Conservation (phyloP, 176 grass and related monocot species). For the Urochloa ruziziensis region DNA sequence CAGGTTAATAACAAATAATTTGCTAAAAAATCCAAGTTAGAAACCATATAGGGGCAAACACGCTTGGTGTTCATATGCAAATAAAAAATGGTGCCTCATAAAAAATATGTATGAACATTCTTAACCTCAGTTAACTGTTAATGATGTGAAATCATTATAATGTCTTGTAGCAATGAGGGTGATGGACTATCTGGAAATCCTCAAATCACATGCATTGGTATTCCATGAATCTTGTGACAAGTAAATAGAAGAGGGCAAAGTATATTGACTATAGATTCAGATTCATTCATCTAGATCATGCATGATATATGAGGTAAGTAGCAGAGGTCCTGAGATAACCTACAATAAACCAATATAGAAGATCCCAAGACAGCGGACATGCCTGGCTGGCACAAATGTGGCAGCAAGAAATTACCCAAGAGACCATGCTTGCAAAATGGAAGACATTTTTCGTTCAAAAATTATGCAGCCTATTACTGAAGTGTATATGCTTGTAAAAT, state of each 20-base stretch:
- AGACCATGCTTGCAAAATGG: neutral
- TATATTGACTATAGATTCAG: neutral
- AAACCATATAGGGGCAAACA: neutral
- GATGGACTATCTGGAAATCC: neutral
- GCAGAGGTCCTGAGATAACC: neutral
- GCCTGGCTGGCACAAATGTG: neutral
- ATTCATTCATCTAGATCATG: conserved; percentile 2
- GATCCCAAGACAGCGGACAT: neutral
- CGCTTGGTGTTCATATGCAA: conserved; percentile 11
- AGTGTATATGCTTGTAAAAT: conserved; percentile 9
- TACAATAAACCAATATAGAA: conserved; percentile 2
- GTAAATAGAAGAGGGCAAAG: neutral
- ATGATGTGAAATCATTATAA: conserved; percentile 1
- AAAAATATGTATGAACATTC: neutral
- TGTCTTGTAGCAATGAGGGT: neutral
- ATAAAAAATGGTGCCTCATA: neutral
- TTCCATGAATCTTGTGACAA: neutral
- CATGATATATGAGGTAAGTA: neutral
- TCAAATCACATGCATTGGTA: neutral
- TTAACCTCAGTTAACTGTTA: neutral
- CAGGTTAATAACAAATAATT: conserved; percentile 1
- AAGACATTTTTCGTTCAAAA: neutral
- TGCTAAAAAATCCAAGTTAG: neutral
- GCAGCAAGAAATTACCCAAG: neutral
- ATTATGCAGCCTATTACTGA: neutral